Evolutionary conservation across 805 yeast species (phyloP).

Genomic region (Candida wancherniae): DNA sequence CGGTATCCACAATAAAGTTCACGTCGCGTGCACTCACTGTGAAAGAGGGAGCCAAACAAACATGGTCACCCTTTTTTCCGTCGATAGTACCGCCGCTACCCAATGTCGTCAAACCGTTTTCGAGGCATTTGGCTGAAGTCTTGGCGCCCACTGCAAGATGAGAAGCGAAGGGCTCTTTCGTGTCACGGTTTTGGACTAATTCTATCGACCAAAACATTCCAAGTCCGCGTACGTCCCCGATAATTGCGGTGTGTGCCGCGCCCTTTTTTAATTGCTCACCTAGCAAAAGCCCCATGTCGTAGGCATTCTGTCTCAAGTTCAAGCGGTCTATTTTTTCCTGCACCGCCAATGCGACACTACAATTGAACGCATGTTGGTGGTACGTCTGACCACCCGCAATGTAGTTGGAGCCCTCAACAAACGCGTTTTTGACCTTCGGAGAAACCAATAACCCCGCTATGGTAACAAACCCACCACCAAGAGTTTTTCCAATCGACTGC

Average conservation of each 20-base stretch:
- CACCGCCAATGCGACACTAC: constrained; percentile 15
- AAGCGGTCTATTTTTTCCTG: constrained; percentile 15
- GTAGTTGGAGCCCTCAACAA: constrained; percentile 12
- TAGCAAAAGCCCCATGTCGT: constrained; percentile 9
- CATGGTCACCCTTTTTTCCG: constrained; percentile 41
- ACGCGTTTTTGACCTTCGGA: constrained; percentile 13
- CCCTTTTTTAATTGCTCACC: constrained; percentile 7
- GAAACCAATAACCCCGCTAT: constrained; percentile 16
- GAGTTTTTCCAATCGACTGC: constrained; percentile 16
- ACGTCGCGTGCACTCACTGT: constrained; percentile 39
- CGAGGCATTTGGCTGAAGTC: constrained; percentile 30
- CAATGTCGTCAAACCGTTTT: constrained; percentile 47
- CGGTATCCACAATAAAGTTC: constrained; percentile 35
- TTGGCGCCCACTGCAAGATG: constrained; percentile 32
- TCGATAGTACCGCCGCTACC: constrained; percentile 42
- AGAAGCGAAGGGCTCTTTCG: constrained; percentile 46
- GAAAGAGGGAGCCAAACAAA: constrained; percentile 46
- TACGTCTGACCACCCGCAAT: constrained; percentile 15
- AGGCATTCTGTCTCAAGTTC: constrained; percentile 12
- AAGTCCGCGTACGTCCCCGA: constrained; percentile 59
- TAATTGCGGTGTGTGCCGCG: constrained; percentile 18
- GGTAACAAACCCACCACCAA: constrained; percentile 15
- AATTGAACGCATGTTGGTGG: constrained; percentile 17
- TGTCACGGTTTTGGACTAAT: constrained; percentile 47
- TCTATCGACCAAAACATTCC: constrained; percentile 60